A percentile compares a stretch with the other conserved stretches of the same genome.
Evolutionary conservation across 345 rosid genomes (phyloP).

Genomic region (Carallia pectinifolia): DNA sequence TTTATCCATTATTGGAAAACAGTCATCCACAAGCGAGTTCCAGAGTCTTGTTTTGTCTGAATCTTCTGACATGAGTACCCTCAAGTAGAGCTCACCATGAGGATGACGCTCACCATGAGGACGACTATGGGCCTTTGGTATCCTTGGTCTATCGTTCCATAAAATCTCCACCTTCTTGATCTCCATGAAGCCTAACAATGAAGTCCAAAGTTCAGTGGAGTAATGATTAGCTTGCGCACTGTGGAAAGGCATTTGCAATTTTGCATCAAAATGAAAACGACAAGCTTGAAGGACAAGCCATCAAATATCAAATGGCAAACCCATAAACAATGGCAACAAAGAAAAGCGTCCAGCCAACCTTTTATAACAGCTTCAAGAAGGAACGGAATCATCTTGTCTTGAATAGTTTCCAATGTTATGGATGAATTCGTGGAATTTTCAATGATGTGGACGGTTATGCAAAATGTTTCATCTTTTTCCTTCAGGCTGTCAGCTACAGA

Average conservation of each 20-base stretch:
- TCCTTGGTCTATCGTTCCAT: conserved; percentile 62
- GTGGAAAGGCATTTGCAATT: background rate
- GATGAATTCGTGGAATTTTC: conserved; percentile 40
- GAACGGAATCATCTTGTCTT: conserved; percentile 50
- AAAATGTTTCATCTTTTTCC: conserved; percentile 44
- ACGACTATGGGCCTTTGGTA: conserved; percentile 24
- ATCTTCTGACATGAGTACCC: conserved; percentile 54
- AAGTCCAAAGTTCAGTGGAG: conserved; percentile 16
- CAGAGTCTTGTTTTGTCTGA: conserved; percentile 51
- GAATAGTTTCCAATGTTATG: conserved; percentile 39
- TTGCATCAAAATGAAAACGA: background rate
- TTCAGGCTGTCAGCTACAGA: conserved; percentile 30
- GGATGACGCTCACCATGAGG: conserved; percentile 49
- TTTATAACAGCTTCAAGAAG: conserved; percentile 58
- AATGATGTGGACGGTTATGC: conserved; percentile 49
- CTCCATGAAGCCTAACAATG: conserved; percentile 59
- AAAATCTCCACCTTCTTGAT: conserved; percentile 75
- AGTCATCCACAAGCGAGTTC: conserved; percentile 57
- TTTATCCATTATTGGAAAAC: conserved; percentile 62
- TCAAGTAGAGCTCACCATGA: conserved; percentile 74
- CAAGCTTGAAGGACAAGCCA: background rate
- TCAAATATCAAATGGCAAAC: background rate
- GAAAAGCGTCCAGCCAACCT: conserved; percentile 34
- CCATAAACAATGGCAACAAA: background rate
- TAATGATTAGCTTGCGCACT: background rate